A percentile compares a stretch with the other conserved stretches of the same genome.
phyloP scores from a whole-genome alignment of 2,329 filamentous ascomycete species.

The Epichloe elymi region DNA sequence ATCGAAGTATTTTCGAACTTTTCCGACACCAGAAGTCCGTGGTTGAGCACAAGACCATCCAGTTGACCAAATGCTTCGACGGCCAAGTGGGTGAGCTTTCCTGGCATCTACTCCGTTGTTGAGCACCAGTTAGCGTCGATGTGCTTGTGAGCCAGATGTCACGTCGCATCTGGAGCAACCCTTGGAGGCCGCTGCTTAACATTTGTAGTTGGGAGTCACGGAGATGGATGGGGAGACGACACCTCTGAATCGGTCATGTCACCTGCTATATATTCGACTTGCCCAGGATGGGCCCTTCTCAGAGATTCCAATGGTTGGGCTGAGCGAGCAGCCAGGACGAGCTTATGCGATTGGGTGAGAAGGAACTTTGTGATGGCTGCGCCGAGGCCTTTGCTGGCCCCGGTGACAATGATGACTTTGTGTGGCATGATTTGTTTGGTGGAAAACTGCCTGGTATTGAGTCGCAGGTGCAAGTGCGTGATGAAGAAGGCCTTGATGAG shows the following conservation, averaged over 20 bases:
- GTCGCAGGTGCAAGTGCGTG: neutral
- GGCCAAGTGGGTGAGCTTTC: constrained; percentile 52
- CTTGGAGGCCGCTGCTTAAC: too few species aligned
- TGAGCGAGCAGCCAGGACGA: constrained; percentile 45
- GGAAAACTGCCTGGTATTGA: neutral
- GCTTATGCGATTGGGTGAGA: constrained; percentile 39
- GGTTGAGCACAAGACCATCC: constrained; percentile 79
- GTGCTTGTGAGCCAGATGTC: neutral
- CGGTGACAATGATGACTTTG: constrained; percentile 59
- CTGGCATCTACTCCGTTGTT: constrained; percentile 32
- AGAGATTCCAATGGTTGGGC: constrained; percentile 34
- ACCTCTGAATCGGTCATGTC: constrained; percentile 43
- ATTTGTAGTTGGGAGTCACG: too few species aligned
- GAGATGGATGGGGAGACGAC: neutral
- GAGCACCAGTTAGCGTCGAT: neutral
- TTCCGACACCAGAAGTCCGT: constrained; percentile 69
- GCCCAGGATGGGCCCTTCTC: constrained; percentile 35
- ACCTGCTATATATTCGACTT: constrained; percentile 42
- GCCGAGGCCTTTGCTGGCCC: constrained; percentile 50
- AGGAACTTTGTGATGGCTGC: constrained; percentile 40
- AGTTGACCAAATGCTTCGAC: constrained; percentile 55
- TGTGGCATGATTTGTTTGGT: constrained; percentile 20
- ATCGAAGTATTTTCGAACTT: constrained; percentile 53
- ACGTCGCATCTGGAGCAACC: neutral
- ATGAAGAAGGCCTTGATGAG: neutral